These are phyloP conservation scores for Skeletonema tropicum DNA, from an alignment of 108 stramenopile species.

Conservation along the genomic window DNA sequence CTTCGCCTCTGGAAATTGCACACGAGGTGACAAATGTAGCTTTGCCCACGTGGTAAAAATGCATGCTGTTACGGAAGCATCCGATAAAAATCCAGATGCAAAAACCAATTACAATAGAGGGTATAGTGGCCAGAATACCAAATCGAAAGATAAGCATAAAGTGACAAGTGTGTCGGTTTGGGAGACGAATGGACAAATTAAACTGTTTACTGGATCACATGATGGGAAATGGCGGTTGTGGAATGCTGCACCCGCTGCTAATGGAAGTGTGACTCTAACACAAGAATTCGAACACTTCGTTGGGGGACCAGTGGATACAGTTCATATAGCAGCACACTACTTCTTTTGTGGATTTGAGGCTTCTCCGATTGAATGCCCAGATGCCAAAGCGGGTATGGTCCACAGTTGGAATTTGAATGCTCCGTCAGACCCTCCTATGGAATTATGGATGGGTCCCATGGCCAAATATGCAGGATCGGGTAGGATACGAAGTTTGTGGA, in stretches of 20 bases:
- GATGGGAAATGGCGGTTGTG: constrained; percentile 91
- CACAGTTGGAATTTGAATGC: constrained; percentile 82
- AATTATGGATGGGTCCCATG: constrained; percentile 70
- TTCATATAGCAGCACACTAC: constrained; percentile 64
- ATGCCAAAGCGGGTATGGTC: constrained; percentile 78
- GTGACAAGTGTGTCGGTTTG: constrained; percentile 78
- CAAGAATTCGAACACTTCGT: constrained; percentile 85
- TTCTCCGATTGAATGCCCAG: constrained; percentile 47
- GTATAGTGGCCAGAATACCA: constrained; percentile 15
- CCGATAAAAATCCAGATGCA: constrained; percentile 48
- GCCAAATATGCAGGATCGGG: constrained; percentile 77
- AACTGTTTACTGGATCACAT: constrained; percentile 82
- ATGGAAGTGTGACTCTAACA: constrained; percentile 45
- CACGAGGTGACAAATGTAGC: constrained; percentile 54
- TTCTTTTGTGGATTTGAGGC: constrained; percentile 86
- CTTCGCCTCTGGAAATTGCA: constrained; percentile 69
- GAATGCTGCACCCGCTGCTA: constrained; percentile 50
- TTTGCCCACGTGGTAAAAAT: constrained; percentile 75
- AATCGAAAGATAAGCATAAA: constrained; percentile 42
- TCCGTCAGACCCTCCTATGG: constrained; percentile 76
- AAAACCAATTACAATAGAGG: constrained; percentile 26
- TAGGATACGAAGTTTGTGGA: constrained; percentile 51
- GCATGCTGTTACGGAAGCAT: constrained; percentile 64
- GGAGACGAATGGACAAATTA: constrained; percentile 73
- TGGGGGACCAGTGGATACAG: constrained; percentile 71